Base-by-base conservation (phyloP, 306 rosid genomes). In the Gynostemma pentaphyllum region DNA sequence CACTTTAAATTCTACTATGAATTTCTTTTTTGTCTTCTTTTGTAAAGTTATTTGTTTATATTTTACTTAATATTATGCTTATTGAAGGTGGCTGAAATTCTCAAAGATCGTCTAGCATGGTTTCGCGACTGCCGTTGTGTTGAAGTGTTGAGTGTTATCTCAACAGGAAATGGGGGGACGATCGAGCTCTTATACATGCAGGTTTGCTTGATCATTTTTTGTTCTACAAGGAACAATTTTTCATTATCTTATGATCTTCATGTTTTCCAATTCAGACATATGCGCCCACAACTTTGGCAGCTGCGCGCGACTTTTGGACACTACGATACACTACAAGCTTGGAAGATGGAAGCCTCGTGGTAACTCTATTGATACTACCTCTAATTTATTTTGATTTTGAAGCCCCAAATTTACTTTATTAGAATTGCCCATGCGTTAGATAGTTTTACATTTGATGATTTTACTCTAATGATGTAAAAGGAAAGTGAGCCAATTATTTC, bases 271-370 rank as follows among this genome's bases (percentile, higher is more conserved):
- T 10, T 63, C 74, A 91, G 98, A 85, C 88, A 15, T 91, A 85
- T 75, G 98, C 98, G 1, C 98, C 98, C 1, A 91, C 98, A 23
- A 91, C 98, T 4, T 66, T 91, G 78, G 98, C 98, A 15, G 87
- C 96, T 12, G 96, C 98, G 2, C 95, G 98, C 12, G 98, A 91
- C 80, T 91, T 85, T 30, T 91, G 96, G 96, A 85, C 89, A 7
- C 72, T 91, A 12, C 79, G 98, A 87, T 91, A 85, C 70, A 85
- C 92, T 60, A 75, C 96, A 4, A 87, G 68, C 62, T 67, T 91
- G 82, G 98, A 91, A 77, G 98, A 91, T 80, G 95, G 95, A 59
- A 91, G 98, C 80, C 86, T 91, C 66, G 98, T 88, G 98, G 98
- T 91, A 60, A 21, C 14, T 32, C 37, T 32, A 7, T n/a, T n/a